phyloP scores from a whole-genome alignment of 305 asterid species.

The Fraxinus sp. region DNA sequence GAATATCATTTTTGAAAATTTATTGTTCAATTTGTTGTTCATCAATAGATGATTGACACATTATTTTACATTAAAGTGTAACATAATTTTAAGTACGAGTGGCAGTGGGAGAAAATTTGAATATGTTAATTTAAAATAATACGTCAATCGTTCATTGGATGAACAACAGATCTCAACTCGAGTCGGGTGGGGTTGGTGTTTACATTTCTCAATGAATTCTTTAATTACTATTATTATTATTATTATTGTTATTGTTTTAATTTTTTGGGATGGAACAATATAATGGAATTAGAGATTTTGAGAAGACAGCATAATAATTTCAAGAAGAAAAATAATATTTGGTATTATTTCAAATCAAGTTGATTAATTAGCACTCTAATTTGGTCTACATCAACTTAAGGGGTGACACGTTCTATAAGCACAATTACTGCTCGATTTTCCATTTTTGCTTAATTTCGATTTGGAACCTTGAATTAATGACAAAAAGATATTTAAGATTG shows the following conservation, averaged over 20 bases:
- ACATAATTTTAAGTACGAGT: neutral
- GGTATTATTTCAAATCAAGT: slow-evolving; percentile 9
- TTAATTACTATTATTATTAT: too few relatives aligned
- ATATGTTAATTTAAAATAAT: too few relatives aligned
- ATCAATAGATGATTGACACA: neutral
- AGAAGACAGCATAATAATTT: neutral
- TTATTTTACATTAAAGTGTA: neutral
- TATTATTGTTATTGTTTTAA: neutral
- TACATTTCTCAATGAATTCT: neutral
- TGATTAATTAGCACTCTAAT: neutral
- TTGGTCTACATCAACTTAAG: neutral
- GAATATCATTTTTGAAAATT: too few relatives aligned
- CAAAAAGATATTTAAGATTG: neutral
- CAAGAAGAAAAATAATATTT: neutral
- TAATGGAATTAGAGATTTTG: slow-evolving; percentile 1
- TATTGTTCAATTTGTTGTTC: neutral
- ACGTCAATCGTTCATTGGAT: too few relatives aligned
- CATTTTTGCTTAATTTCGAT: neutral
- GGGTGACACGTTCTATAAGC: neutral
- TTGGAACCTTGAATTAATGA: neutral
- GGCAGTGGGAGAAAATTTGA: neutral
- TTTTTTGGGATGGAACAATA: neutral
- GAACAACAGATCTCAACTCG: too few relatives aligned
- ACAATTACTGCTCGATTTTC: neutral
- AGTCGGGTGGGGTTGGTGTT: neutral